A percentile compares a stretch with the other conserved stretches of the same genome.
These are phyloP conservation scores for Chrysoporthe puriensis DNA, from an alignment of 2,329 filamentous ascomycete species.

Conservation along the genomic window DNA sequence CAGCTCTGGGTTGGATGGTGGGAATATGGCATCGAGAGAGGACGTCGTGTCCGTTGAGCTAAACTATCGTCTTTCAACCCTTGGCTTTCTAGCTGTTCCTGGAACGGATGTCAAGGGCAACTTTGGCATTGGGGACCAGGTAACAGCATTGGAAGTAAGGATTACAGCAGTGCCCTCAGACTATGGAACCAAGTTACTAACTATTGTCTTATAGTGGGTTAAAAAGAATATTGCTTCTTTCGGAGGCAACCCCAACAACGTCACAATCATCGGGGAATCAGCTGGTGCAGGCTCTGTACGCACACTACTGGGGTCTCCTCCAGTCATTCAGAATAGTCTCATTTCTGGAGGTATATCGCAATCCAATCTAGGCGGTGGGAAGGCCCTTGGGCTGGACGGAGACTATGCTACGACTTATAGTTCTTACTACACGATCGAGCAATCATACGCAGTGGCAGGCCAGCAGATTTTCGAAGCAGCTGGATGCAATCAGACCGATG, in stretches of 20 bases:
- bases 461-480: slow-evolving; percentile 50
- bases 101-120: slow-evolving; percentile 56
- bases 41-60: slow-evolving; percentile 53
- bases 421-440: slow-evolving; percentile 53
- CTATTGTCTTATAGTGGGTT: slow-evolving; percentile 15
- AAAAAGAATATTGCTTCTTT: slow-evolving; percentile 25
- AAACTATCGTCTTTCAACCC: slow-evolving; percentile 56
- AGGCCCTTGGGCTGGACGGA: slow-evolving; percentile 47
- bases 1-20: slow-evolving; percentile 41
- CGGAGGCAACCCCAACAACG: slow-evolving; percentile 21
- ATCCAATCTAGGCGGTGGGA: slow-evolving; percentile 57
- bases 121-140: slow-evolving; percentile 55
- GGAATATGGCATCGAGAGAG: slow-evolving; percentile 52
- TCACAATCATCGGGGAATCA: slow-evolving; percentile 33
- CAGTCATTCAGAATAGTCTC: slow-evolving; percentile 50
- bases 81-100: slow-evolving; percentile 54
- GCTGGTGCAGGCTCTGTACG: slow-evolving; percentile 55
- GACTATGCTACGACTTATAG: slow-evolving; percentile 59
- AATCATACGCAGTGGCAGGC: slow-evolving; percentile 52
- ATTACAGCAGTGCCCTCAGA: not conserved
- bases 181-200: not conserved
- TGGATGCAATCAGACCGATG: slow-evolving; percentile 49
- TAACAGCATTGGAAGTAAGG: slow-evolving; percentile 47
- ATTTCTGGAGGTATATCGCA: slow-evolving; percentile 47
- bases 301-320: slow-evolving; percentile 51